Evolutionary conservation across 2,329 filamentous ascomycete genomes (phyloP).

Genomic region (Trichoderma afroharzianum): DNA sequence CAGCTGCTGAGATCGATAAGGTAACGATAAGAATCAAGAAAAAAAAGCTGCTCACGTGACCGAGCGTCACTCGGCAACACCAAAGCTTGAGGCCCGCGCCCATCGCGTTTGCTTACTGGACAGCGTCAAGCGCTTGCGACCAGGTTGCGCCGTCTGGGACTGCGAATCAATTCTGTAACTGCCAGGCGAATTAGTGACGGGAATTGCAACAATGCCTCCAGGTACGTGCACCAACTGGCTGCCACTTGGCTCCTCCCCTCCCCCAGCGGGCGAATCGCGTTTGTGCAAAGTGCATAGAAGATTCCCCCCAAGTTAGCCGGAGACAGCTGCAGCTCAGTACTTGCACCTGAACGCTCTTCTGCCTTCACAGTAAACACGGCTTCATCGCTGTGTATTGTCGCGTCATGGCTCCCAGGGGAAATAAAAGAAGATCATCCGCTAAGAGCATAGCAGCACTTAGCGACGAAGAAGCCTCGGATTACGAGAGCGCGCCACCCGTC

Average conservation of each 20-base stretch:
- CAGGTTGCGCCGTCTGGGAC: constrained; percentile 10
- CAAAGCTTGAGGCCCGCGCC: not conserved
- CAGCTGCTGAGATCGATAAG: not conserved
- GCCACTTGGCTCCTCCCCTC: not conserved
- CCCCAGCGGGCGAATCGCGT: not conserved
- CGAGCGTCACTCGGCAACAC: constrained; percentile 7
- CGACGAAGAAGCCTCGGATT: constrained; percentile 35
- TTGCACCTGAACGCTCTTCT: not conserved
- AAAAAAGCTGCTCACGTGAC: not conserved
- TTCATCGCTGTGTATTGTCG: not conserved
- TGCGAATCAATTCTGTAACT: not conserved
- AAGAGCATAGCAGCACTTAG: constrained; percentile 33
- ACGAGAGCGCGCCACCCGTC: constrained; percentile 25
- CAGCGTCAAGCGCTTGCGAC: constrained; percentile 10
- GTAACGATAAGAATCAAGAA: not conserved
- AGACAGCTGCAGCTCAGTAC: not conserved
- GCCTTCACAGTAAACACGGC: not conserved
- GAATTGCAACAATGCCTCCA: constrained; percentile 17
- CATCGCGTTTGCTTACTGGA: constrained; percentile 16
- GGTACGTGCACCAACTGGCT: constrained; percentile 12
- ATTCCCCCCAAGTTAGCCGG: not conserved
- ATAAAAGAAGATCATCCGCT: constrained; percentile 19
- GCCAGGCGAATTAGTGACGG: not conserved
- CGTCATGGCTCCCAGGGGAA: constrained; percentile 18
- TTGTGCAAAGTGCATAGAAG: not conserved